Conservation (phyloP, 192 early-diverging fungal species). For the Backusella mclennaniae region DNA sequence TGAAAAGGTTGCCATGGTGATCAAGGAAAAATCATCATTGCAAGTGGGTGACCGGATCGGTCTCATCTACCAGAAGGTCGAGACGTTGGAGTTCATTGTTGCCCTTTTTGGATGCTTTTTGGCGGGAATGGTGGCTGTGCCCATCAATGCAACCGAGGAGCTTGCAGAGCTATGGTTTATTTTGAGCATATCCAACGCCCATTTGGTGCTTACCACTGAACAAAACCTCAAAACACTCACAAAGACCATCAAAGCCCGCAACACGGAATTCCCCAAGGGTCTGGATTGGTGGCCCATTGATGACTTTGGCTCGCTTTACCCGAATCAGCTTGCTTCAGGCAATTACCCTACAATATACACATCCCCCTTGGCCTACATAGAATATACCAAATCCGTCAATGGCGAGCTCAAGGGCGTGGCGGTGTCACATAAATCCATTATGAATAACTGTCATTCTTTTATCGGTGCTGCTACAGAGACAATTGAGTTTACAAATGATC, state of each 20-base stretch:
- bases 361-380: slow-evolving; percentile 77
- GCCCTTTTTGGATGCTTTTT: slow-evolving; percentile 81
- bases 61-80: slow-evolving; percentile 75
- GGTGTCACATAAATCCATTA: slow-evolving; percentile 71
- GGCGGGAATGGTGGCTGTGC: slow-evolving; percentile 81
- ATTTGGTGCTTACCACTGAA: slow-evolving; percentile 76
- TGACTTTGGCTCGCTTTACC: slow-evolving; percentile 62
- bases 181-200: slow-evolving; percentile 61
- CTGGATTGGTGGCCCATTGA: slow-evolving; percentile 87
- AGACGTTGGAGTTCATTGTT: slow-evolving; percentile 76
- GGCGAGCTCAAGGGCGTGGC: slow-evolving; percentile 84
- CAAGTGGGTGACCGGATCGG: slow-evolving; percentile 68
- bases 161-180: slow-evolving; percentile 77
- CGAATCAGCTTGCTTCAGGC: slow-evolving; percentile 33
- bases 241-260: slow-evolving; percentile 62
- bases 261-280: slow-evolving; percentile 60
- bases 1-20: slow-evolving; percentile 66
- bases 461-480: slow-evolving; percentile 17
- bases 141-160: slow-evolving; percentile 80
- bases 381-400: slow-evolving; percentile 79
- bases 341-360: slow-evolving; percentile 44
- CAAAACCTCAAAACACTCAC: slow-evolving; percentile 69
- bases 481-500: neutral
- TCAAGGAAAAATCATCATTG: slow-evolving; percentile 62
- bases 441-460: slow-evolving; percentile 58